A percentile compares a stretch with the other conserved stretches of the same genome.
Evolutionary conservation across 805 yeast species (phyloP).

Genomic region (Starmerella lactis-condensi): DNA sequence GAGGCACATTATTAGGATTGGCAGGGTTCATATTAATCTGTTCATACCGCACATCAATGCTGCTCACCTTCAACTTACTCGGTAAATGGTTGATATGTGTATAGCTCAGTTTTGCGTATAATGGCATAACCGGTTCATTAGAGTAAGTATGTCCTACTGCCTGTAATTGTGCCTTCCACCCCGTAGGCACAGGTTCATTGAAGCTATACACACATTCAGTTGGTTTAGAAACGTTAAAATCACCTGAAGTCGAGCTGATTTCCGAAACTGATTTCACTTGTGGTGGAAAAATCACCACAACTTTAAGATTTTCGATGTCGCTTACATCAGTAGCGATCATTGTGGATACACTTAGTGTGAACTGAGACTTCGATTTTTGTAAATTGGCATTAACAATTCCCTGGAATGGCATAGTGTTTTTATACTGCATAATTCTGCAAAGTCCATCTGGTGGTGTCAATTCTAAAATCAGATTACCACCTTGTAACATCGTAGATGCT

Average conservation of each 20-base stretch:
- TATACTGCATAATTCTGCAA: constrained; percentile 43
- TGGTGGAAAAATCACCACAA: constrained; percentile 26
- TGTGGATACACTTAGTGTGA: constrained; percentile 39
- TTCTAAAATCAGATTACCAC: constrained; percentile 29
- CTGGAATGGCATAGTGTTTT: constrained; percentile 30
- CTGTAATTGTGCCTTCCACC: constrained; percentile 47
- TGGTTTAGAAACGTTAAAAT: constrained; percentile 32
- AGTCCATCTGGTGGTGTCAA: constrained; percentile 85
- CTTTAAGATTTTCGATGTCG: constrained; percentile 30
- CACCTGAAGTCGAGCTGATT: constrained; percentile 57
- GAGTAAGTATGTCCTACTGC: constrained; percentile 27
- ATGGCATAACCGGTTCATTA: constrained; percentile 14
- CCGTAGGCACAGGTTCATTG: constrained; percentile 38
- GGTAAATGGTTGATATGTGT: constrained; percentile 50
- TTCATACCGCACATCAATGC: constrained; percentile 17
- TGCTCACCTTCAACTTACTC: constrained; percentile 24
- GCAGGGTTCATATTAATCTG: not conserved
- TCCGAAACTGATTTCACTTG: constrained; percentile 27
- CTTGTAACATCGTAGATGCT: constrained; percentile 32
- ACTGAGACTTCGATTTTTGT: constrained; percentile 16
- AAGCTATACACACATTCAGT: constrained; percentile 36
- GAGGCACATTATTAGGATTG: constrained; percentile 31
- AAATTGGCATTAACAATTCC: constrained; percentile 33
- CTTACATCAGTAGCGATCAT: constrained; percentile 30
- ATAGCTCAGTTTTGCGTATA: constrained; percentile 20